Evolutionary conservation across 257 asterid species (phyloP).

Genomic region (Primulina eburnea): DNA sequence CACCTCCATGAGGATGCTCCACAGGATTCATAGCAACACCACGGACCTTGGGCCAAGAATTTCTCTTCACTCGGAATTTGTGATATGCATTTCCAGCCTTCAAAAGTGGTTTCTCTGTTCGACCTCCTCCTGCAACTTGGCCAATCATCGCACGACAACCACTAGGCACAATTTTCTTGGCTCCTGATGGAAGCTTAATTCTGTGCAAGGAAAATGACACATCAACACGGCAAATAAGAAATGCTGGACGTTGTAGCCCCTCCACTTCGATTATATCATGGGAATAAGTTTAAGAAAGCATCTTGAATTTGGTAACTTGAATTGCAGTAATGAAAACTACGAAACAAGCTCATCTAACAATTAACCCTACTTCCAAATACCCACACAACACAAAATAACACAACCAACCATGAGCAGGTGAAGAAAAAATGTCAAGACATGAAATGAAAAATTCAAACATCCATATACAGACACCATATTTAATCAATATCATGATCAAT

Average conservation of each 20-base stretch:
- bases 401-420: neutral
- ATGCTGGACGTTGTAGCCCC: neutral
- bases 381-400: no score
- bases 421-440: no score
- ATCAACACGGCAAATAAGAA: neutral
- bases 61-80: slow-evolving; percentile 73
- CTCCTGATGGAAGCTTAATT: slow-evolving; percentile 76
- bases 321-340: neutral
- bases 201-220: slow-evolving; percentile 24
- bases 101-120: slow-evolving; percentile 74
- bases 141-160: slow-evolving; percentile 86
- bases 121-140: slow-evolving; percentile 82
- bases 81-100: slow-evolving; percentile 82
- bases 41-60: slow-evolving; percentile 82
- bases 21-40: slow-evolving; percentile 91
- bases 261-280: neutral
- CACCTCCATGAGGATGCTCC: slow-evolving; percentile 89
- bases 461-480: neutral
- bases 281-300: neutral
- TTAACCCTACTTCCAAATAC: neutral
- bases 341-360: neutral
- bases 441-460: neutral
- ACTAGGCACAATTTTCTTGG: slow-evolving; percentile 76
- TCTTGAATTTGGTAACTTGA: neutral
- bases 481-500: neutral